Percentiles rank a stretch among this genome's conserved stretches.
Conservation (phyloP, 2,329 filamentous ascomycete genomes). For the Fusarium nodosum region DNA sequence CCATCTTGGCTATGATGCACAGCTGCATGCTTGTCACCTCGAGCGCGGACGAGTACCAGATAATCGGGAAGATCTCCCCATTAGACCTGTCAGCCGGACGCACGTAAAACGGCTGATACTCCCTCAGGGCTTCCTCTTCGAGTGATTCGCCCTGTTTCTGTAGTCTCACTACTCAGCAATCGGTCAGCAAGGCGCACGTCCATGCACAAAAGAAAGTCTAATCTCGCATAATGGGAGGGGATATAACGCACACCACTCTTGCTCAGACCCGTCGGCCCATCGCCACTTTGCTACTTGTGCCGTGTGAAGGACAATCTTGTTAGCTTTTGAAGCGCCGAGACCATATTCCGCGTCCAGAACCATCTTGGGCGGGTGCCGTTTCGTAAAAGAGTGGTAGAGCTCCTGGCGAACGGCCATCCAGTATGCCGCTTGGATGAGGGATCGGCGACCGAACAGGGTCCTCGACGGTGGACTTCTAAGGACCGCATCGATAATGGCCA, state of each 20-base stretch:
- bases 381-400: slow-evolving; percentile 59
- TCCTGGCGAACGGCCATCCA: slow-evolving; percentile 60
- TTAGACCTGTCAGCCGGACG: slow-evolving; percentile 53
- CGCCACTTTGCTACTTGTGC: slow-evolving; percentile 59
- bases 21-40: slow-evolving; percentile 59
- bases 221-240: not conserved
- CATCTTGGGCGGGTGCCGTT: slow-evolving; percentile 56
- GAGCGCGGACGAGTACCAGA: slow-evolving; percentile 58
- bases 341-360: slow-evolving; percentile 54
- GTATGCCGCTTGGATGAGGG: slow-evolving; percentile 57
- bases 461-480: slow-evolving; percentile 55
- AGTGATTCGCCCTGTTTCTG: slow-evolving; percentile 55
- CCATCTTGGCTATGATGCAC: slow-evolving; percentile 57
- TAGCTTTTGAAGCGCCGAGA: slow-evolving; percentile 54
- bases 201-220: not conserved
- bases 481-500: slow-evolving; percentile 58
- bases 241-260: slow-evolving; percentile 55
- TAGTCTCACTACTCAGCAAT: slow-evolving; percentile 50
- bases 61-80: slow-evolving; percentile 58
- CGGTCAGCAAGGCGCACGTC: not conserved
- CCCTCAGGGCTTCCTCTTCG: slow-evolving; percentile 52
- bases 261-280: slow-evolving; percentile 54
- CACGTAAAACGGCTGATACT: slow-evolving; percentile 55
- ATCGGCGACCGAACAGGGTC: slow-evolving; percentile 54
- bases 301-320: slow-evolving; percentile 59